Evolutionary conservation across 108 stramenopile genomes (phyloP).

Genomic region (Pseudonitzschia delicatissima): DNA sequence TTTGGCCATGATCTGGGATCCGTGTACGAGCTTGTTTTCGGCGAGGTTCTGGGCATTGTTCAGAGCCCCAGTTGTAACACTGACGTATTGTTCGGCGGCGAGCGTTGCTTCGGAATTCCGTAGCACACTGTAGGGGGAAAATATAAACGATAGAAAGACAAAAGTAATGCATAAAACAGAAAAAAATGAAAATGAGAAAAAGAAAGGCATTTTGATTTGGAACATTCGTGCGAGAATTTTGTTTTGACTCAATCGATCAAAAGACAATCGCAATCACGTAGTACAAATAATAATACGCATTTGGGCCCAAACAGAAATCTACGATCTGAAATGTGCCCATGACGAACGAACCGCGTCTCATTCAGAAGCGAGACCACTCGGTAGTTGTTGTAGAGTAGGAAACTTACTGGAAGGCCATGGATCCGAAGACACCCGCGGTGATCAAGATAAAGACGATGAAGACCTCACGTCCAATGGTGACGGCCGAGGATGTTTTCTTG

Average conservation of each 20-base stretch:
- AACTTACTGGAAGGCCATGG: background rate
- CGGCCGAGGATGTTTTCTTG: no score
- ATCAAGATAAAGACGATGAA: background rate
- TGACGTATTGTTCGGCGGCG: background rate
- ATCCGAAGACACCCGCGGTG: background rate
- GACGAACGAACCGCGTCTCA: background rate
- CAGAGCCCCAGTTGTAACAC: background rate
- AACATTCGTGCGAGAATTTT: no score
- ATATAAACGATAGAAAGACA: background rate
- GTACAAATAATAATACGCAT: background rate
- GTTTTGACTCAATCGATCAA: no score
- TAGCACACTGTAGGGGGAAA: background rate
- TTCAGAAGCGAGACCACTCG: background rate
- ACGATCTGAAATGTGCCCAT: background rate
- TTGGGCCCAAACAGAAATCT: background rate
- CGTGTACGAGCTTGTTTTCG: slow-evolving; percentile 4
- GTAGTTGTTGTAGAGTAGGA: background rate
- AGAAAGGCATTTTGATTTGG: background rate
- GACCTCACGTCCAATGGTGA: background rate
- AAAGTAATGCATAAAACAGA: background rate
- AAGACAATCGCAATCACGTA: background rate
- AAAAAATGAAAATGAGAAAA: background rate
- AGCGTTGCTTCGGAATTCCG: background rate
- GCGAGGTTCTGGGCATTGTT: background rate
- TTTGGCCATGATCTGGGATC: background rate